Evolutionary conservation across 495 filamentous ascomycete species (phyloP), one percentile per base, ranked within the genome.

Genomic region (Amphirosellinia nigrospora): DNA sequence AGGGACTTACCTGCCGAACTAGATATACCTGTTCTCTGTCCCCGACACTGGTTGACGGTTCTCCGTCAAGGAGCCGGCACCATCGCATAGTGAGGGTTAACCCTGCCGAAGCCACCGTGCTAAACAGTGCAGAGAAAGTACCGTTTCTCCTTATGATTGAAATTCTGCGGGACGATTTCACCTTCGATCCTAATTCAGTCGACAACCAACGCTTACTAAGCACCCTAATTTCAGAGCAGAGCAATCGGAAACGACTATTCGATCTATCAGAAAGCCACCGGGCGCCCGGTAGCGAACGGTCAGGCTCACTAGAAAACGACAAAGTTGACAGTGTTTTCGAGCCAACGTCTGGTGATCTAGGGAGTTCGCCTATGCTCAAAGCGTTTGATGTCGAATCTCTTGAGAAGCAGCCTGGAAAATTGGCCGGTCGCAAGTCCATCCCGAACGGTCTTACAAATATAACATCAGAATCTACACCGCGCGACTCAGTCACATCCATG

Each of bases 121-220:
- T 93, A 60, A 93, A 93, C 77, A 93, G 91, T 72, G 91, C 91
- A 9, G 91, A 93, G 73, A 89, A 91, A 72, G 91, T 93, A 19
- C 91, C 91, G 9, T 93, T 91, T 75, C 74, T 93, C 28, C 82
- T 93, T 8, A 92, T 93, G 91, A 85, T 93, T 4, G 91, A 93
- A 74, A 87, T 93, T 9, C 77, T 93, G 50, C 81, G 86, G 6
- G 91, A 93, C 43, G 91, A 93, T 71, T 93, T 93, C 74, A 88
- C 88, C 65, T 93, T 93, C 72, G 87, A 93, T 68, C 89, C 91
- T 5, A 86, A 88, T 43, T 87, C 89, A 2, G 80, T 82, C 43
- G 86, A 89, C 41, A 93, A 93, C 71, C 81, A 90, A 71, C 81
- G 82, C 61, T 78, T 93, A 38, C 79, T 93, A 15, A 79, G 82